phyloP scores from a whole-genome alignment of 441 rosid genomes.

The Gossypium gossypioides region DNA sequence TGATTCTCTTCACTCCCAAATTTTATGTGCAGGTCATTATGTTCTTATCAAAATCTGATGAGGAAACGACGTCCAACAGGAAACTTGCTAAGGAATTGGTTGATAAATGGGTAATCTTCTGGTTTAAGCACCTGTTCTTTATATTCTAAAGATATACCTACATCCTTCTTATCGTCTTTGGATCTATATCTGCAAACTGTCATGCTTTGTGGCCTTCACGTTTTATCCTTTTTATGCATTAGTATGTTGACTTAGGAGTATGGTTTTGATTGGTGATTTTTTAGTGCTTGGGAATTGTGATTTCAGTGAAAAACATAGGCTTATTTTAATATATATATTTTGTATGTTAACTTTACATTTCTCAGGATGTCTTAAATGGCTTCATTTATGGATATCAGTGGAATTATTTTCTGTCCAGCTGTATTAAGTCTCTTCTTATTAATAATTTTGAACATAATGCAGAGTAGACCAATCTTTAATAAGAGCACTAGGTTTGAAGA shows the following conservation, averaged over 20 bases:
- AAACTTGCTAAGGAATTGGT: slow-evolving; percentile 94
- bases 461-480: slow-evolving; percentile 95
- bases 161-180: neutral
- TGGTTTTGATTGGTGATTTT: neutral
- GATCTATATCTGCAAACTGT: neutral
- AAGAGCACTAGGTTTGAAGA: slow-evolving; percentile 97
- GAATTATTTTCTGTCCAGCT: neutral
- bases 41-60: slow-evolving; percentile 93
- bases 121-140: neutral
- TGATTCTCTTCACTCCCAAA: neutral
- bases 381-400: neutral
- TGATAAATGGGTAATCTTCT: slow-evolving; percentile 79
- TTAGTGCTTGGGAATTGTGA: slow-evolving; percentile 6
- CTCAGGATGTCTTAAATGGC: neutral
- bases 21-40: slow-evolving; percentile 63
- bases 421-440: neutral
- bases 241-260: neutral
- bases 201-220: neutral
- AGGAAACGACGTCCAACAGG: slow-evolving; percentile 89
- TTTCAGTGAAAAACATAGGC: neutral
- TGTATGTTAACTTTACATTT: neutral
- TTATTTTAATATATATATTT: neutral
- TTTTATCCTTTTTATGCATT: neutral
- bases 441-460: slow-evolving; percentile 21
- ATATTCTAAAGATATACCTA: neutral